Evolutionary conservation across 2,329 filamentous ascomycete species (phyloP).

Genomic region (Monilinia fructicola): DNA sequence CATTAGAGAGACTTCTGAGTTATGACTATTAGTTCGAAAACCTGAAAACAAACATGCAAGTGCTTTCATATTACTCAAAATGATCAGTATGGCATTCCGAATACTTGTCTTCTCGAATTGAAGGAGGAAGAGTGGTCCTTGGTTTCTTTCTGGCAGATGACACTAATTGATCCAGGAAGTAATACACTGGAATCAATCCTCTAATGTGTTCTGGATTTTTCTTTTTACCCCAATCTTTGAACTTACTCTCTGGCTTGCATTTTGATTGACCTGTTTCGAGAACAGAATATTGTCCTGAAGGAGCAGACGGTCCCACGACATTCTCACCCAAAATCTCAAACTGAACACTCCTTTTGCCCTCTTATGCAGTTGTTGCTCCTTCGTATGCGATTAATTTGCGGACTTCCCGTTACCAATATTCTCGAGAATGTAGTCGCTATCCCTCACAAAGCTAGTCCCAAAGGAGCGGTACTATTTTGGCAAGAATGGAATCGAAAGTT

Average conservation of each 20-base stretch:
- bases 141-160: background rate
- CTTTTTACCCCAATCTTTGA: background rate
- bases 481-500: too few relatives aligned
- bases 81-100: too few relatives aligned
- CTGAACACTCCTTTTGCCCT: too few relatives aligned
- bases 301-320: background rate
- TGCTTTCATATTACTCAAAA: background rate
- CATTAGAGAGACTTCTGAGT: background rate
- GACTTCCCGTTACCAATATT: background rate
- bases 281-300: background rate
- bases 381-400: background rate
- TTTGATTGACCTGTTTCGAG: background rate
- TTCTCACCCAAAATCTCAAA: background rate
- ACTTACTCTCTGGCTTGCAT: background rate
- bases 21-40: background rate
- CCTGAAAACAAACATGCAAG: background rate
- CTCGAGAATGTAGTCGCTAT: background rate
- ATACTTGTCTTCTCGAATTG: background rate
- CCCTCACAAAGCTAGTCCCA: too few relatives aligned
- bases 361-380: background rate
- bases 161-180: too few relatives aligned
- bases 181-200: background rate
- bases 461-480: too few relatives aligned
- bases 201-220: background rate
- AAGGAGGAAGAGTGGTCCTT: background rate